Conservation (phyloP, 805 yeast genomes). For the Wickerhamiella brachini region DNA sequence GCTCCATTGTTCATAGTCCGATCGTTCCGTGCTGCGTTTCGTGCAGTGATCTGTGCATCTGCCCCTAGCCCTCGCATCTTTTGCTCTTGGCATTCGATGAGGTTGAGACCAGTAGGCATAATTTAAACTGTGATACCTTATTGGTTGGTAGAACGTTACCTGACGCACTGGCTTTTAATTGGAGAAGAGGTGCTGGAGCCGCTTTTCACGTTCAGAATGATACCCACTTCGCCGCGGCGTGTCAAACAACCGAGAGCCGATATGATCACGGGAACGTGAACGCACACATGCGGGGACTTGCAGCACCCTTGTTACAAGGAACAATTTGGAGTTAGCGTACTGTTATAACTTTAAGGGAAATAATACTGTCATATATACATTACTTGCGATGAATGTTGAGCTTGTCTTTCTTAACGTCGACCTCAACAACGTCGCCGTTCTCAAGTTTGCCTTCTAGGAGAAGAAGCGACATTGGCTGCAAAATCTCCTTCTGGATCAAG, state of each 20-base stretch:
- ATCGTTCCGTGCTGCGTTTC: background rate
- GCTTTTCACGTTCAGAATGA: no score
- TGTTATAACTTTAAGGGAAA: no score
- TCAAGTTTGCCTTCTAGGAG: constrained; percentile 69
- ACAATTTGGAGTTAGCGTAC: no score
- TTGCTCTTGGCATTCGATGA: background rate
- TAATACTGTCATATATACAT: background rate
- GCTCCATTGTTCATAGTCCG: no score
- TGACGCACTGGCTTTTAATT: no score
- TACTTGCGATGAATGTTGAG: constrained; percentile 15
- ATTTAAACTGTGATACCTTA: background rate
- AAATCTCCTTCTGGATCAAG: constrained; percentile 63
- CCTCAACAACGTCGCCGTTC: constrained; percentile 40
- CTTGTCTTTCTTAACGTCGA: constrained; percentile 33
- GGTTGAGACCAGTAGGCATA: background rate
- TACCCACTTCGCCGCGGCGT: no score
- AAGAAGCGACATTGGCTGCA: constrained; percentile 76
- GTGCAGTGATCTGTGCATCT: background rate
- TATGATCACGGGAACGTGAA: no score
- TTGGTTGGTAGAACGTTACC: no score
- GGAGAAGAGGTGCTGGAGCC: no score
- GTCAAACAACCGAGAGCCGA: no score
- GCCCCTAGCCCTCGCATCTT: background rate
- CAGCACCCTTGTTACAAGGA: no score
- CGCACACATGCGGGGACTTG: no score